Evolutionary conservation across 106 monocot genomes (phyloP).

Genomic region (Amphibolis antarctica): DNA sequence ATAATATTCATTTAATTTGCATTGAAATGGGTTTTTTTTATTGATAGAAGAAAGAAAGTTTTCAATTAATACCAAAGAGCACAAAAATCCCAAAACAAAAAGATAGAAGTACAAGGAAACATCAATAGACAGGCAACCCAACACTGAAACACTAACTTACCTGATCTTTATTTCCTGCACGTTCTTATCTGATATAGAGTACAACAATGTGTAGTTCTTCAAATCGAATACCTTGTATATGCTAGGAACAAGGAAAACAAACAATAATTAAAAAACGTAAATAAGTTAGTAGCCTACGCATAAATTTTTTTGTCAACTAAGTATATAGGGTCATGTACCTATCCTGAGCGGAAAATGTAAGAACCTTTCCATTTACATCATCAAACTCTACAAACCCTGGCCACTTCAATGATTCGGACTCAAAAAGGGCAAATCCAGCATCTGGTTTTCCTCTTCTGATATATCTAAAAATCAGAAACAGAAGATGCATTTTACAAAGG

Average conservation of each 20-base stretch:
- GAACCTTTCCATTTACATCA: slow-evolving; percentile 88
- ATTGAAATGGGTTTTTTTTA: too few species aligned
- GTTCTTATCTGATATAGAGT: slow-evolving; percentile 73
- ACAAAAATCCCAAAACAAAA: too few species aligned
- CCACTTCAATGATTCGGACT: slow-evolving; percentile 72
- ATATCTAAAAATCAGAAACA: slow-evolving; percentile 34
- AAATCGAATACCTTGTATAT: slow-evolving; percentile 90
- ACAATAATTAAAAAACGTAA: neutral
- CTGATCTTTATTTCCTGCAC: slow-evolving; percentile 90
- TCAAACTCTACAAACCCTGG: slow-evolving; percentile 96
- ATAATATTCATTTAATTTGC: too few species aligned
- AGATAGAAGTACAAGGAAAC: too few species aligned
- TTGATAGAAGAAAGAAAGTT: too few species aligned
- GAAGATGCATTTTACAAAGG: neutral
- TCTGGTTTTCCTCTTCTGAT: slow-evolving; percentile 50
- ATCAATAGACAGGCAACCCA: too few species aligned
- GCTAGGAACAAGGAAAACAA: slow-evolving; percentile 10
- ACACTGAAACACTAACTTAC: slow-evolving; percentile 11
- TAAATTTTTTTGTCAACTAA: neutral
- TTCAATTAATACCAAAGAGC: too few species aligned
- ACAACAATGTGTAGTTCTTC: slow-evolving; percentile 67
- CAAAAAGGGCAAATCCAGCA: slow-evolving; percentile 86
- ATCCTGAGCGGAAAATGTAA: slow-evolving; percentile 72
- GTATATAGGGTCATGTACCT: slow-evolving; percentile 25
- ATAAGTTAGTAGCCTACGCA: neutral